These are phyloP conservation scores for Boletus tylopilopsis DNA, from an alignment of 768 basidiomycete genomes.

Conservation along the genomic window DNA sequence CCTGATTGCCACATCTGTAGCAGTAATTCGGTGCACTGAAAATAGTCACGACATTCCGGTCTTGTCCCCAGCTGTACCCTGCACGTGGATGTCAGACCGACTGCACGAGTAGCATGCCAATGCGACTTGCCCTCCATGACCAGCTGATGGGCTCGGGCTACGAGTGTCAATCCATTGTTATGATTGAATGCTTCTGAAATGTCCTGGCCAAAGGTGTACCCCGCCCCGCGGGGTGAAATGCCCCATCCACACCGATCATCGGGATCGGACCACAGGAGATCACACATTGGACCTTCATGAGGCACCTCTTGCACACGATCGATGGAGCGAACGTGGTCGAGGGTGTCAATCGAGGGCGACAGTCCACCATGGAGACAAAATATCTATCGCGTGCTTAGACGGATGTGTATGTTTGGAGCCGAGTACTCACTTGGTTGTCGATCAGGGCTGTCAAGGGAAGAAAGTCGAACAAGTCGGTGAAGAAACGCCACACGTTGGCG, in stretches of 20 bases:
- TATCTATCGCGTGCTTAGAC: constrained; percentile 56
- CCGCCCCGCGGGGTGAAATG: constrained; percentile 96
- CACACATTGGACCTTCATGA: constrained; percentile 99
- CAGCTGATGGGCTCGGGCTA: constrained; percentile 90
- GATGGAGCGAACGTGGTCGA: constrained; percentile 98
- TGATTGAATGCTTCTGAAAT: constrained; percentile 99
- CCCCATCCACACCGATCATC: constrained; percentile 99
- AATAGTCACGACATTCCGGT: constrained; percentile 98
- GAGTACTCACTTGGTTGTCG: constrained; percentile 89
- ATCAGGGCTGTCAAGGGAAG: constrained; percentile 96
- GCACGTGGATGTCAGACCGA: constrained; percentile 5
- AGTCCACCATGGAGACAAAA: constrained; percentile 98
- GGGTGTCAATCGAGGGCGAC: constrained; percentile 98
- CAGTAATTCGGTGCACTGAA: constrained; percentile 99
- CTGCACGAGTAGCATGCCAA: neutral
- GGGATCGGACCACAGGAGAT: constrained; percentile 98
- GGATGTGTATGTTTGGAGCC: too few relatives aligned
- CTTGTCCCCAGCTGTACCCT: constrained; percentile 98
- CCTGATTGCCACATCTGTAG: constrained; percentile 99
- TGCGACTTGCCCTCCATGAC: constrained; percentile 87
- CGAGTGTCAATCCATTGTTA: constrained; percentile 95
- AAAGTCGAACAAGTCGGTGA: constrained; percentile 98
- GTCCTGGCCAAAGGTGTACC: constrained; percentile 99
- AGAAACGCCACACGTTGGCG: constrained; percentile 99
- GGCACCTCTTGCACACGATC: constrained; percentile 99